Percentiles rank a stretch among this genome's conserved stretches.
Evolutionary conservation across 768 basidiomycete genomes (phyloP).

Genomic region (Lactarius hatsudake): DNA sequence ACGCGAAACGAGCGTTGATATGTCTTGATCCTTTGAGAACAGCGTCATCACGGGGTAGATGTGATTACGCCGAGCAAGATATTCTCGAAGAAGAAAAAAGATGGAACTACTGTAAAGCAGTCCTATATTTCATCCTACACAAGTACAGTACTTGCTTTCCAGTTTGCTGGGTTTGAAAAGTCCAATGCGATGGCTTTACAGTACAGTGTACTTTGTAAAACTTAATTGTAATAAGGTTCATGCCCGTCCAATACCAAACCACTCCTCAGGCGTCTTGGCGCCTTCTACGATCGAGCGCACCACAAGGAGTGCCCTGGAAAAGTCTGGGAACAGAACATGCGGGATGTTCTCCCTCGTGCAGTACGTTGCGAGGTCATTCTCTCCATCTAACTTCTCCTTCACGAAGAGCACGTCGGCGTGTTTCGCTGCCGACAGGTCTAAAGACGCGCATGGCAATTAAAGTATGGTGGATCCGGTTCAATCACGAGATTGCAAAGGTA

Average conservation of each 20-base stretch:
- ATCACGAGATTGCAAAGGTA: not conserved
- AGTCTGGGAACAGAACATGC: conserved; percentile 76
- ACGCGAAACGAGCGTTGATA: conserved; percentile 1
- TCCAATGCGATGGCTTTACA: not conserved
- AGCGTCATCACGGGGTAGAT: not conserved
- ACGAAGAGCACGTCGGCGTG: conserved; percentile 96
- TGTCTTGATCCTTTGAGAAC: not conserved
- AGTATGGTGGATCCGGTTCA: not conserved
- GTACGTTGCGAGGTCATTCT: conserved; percentile 84
- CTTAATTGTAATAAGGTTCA: not conserved
- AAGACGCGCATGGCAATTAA: not conserved
- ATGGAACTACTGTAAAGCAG: not conserved
- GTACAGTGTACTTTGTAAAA: not conserved
- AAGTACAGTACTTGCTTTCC: not conserved
- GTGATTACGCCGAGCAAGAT: not conserved
- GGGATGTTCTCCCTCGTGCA: conserved; percentile 76
- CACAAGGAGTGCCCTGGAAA: conserved; percentile 55
- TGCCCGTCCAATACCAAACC: conserved; percentile 33
- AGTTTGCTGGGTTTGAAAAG: not conserved
- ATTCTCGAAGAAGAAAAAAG: not conserved
- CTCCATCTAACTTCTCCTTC: conserved; percentile 71
- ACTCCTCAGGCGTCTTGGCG: conserved; percentile 54
- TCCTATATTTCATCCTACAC: not conserved
- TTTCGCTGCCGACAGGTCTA: conserved; percentile 88
- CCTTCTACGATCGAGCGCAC: conserved; percentile 73